Base-by-base conservation (phyloP, 2,329 filamentous ascomycete species). In the Coniochaeta prunicola region DNA sequence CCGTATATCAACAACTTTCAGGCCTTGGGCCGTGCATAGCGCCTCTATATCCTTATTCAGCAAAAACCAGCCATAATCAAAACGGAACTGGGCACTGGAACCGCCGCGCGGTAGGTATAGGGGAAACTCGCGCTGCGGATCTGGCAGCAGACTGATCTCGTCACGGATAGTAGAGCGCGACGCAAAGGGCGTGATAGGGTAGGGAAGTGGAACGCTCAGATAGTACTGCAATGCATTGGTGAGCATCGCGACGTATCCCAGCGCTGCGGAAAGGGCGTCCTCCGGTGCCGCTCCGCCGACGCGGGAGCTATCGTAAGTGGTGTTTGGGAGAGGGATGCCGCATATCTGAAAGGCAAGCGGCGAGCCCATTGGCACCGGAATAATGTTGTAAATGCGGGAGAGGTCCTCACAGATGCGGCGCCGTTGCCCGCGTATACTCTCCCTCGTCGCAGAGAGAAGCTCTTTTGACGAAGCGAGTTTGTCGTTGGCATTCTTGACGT, bases 41-140 rank as follows among this genome's bases (percentile, higher is more conserved):
- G 79, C 74, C 66, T 97, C 92, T 59, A 99, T 92, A 68, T 97
- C 80, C 74, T 97, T 97, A 76, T 97, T 97, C 15, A 99, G 81
- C n/a, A 97, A 77, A 67, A 97, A 99, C 69, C 96, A 94, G 12
- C 81, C 94, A 71, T 97, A 99, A 67, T 97, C 93, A 72, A 97
- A 97, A 2, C 93, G 87, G 76, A 93, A 97, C 53, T 92, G 85
- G 0, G 91, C 85, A 2, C 68, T 81, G n/a, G 76, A 89, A 73
- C 82, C 82, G 17, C 83, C 82, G 2, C 81, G 74, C 0, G 80
- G 80, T 0, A 85, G 69, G 72, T 92, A 92, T 0, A 99, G 80
- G 0, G 94, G 94, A 66, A 96, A 99, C 6, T 85, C 86, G 57
- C 87, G 80, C 53, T 86, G 82, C n/a, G 83, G 72, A 30, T 80